A percentile compares a stretch with the other conserved stretches of the same genome.
These are phyloP conservation scores for carrot (Daucus carota) DNA, from an alignment of 129 eudicot species.

Conservation along the genomic window DNA sequence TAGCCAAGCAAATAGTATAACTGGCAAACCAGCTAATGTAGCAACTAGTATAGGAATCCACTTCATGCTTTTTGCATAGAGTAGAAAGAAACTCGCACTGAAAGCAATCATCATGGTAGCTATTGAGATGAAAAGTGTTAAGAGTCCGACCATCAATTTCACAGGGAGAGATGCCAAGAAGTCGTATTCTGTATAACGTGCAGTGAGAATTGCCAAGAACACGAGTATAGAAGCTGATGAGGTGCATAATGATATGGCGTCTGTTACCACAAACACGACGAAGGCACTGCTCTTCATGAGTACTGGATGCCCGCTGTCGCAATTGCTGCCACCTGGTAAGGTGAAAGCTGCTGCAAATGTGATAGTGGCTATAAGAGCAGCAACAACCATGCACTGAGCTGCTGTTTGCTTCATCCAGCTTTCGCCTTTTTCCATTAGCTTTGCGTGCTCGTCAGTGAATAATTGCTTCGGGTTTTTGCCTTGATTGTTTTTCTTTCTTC, in stretches of 20 bases:
- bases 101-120: conserved; percentile 8
- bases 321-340: conserved; percentile 13
- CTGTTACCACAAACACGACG: too few species aligned
- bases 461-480: conserved; percentile 2
- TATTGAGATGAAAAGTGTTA: conserved; percentile 18
- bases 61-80: not conserved
- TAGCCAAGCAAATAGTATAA: not conserved
- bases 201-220: too few species aligned
- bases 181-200: too few species aligned
- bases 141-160: not conserved
- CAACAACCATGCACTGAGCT: too few species aligned
- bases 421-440: not conserved
- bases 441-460: conserved; percentile 12
- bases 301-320: conserved; percentile 8
- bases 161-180: too few species aligned
- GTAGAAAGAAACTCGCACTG: not conserved
- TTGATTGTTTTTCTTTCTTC: not conserved
- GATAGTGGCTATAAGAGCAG: too few species aligned
- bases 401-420: too few species aligned
- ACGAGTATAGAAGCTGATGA: too few species aligned
- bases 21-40: conserved; percentile 13
- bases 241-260: too few species aligned
- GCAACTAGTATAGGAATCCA: conserved; percentile 16
- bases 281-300: not conserved
- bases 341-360: too few species aligned